A percentile compares a stretch with the other conserved stretches of the same genome.
Evolutionary conservation across 352 stramenopile genomes (phyloP).

Genomic region (Phytophthora vignae): DNA sequence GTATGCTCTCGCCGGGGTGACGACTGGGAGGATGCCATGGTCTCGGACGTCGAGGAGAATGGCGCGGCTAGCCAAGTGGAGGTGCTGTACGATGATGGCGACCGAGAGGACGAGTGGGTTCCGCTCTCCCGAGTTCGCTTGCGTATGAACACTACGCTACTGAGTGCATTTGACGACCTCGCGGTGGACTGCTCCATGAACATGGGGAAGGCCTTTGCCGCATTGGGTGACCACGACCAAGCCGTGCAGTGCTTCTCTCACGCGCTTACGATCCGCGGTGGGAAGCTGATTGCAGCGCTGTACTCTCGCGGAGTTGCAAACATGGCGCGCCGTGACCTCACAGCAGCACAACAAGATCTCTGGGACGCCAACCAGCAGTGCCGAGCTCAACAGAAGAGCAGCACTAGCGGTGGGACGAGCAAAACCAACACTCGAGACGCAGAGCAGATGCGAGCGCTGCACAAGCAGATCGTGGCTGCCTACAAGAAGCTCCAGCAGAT

Average conservation of each 20-base stretch:
- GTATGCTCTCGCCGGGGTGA: constrained; percentile 34
- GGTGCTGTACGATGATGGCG: constrained; percentile 66
- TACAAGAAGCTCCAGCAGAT: constrained; percentile 82
- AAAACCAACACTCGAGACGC: constrained; percentile 42
- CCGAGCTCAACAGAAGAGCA: constrained; percentile 51
- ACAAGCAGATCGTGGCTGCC: constrained; percentile 59
- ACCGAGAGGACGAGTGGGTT: constrained; percentile 61
- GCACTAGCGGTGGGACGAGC: constrained; percentile 38
- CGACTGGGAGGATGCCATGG: constrained; percentile 61
- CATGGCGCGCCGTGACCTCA: constrained; percentile 72
- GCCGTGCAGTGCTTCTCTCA: constrained; percentile 70
- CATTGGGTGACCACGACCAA: constrained; percentile 61
- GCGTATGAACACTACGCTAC: constrained; percentile 59
- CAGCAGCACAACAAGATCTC: constrained; percentile 69
- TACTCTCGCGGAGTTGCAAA: constrained; percentile 76
- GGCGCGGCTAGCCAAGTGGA: constrained; percentile 52
- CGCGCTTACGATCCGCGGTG: constrained; percentile 47
- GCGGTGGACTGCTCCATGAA: constrained; percentile 84
- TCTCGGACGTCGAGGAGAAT: constrained; percentile 65
- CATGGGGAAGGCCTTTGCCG: constrained; percentile 75
- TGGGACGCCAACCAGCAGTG: constrained; percentile 72
- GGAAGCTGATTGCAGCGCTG: constrained; percentile 63
- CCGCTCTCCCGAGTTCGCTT: constrained; percentile 57
- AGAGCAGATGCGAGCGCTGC: constrained; percentile 48
- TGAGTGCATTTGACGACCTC: constrained; percentile 61